Evolutionary conservation across 495 filamentous ascomycete genomes (phyloP), one percentile per base, ranked within the genome.

Genomic region (Hypoxylon fragiforme): DNA sequence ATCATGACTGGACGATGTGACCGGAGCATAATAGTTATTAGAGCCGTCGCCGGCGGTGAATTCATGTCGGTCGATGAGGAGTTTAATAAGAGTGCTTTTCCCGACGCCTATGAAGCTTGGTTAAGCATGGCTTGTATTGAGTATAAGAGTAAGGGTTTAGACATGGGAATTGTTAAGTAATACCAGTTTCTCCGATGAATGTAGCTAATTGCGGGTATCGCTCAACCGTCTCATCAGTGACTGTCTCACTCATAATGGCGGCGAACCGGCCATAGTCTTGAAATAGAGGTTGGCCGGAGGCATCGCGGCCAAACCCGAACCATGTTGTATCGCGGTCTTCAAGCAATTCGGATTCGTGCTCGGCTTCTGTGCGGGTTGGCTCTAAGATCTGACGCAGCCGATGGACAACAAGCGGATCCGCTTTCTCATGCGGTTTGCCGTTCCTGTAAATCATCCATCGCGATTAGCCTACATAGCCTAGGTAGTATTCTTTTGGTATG

Each of bases 41-140:
- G 35, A 43, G 3, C 54, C 53, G 18, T 44, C 47, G 21, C 44
- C 52, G 9, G 49, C 32, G 20, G 54, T 46, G 19, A 52, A 35
- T 22, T 66, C 60, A 32, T 67, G 53, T 13, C 52, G 57, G 31
- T 76, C 68, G 39, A 84, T 77, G 1, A 83, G 68, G 31, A 82
- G 60, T 54, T 78, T 79, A 54, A 85, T 73, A 12, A 85, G 52
- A 3, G 81, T 81, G 46, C 80, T 83, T 44, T 85, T 84, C 1
- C 82, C 81, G 19, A 76, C 81, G 22, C 81, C 81, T 69, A 37
- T 15, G 15, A 1, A 3, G 60, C n/a, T 64, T 57, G 31, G 70
- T 50, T 28, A 69, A 61, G 9, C 60, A 65, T 9, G 62, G 63
- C 19, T 4, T 28, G 24, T 28, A 4, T 28, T 28, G 24, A 28